A percentile compares a stretch with the other conserved stretches of the same genome.
Evolutionary conservation across 805 yeast species (phyloP).

Genomic region (Metschnikowia bowlesiae): DNA sequence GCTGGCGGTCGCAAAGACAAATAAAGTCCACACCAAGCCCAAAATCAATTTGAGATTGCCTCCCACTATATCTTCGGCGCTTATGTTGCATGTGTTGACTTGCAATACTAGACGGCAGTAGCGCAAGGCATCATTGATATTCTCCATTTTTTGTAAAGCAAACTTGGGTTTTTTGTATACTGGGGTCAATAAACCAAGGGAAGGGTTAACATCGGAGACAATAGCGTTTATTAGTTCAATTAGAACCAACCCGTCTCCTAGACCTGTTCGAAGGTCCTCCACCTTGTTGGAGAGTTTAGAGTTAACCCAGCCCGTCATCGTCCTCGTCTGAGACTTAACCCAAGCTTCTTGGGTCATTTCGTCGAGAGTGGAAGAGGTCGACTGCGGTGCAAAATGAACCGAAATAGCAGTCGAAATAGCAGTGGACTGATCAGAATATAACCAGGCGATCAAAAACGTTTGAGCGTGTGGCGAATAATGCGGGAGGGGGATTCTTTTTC

Average conservation of each 20-base stretch:
- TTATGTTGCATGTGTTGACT: constrained; percentile 40
- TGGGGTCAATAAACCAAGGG: constrained; percentile 26
- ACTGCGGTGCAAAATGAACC: not conserved
- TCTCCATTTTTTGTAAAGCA: constrained; percentile 45
- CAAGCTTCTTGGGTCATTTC: constrained; percentile 23
- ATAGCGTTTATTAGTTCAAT: constrained; percentile 34
- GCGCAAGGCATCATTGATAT: constrained; percentile 39
- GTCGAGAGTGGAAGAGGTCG: not conserved
- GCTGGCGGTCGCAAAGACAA: constrained; percentile 37
- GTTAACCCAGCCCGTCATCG: constrained; percentile 50
- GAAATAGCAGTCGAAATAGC: not conserved
- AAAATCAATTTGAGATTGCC: constrained; percentile 45
- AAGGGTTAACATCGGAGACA: constrained; percentile 12
- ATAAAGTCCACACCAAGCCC: constrained; percentile 48
- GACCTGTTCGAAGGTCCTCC: constrained; percentile 25
- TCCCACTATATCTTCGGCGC: constrained; percentile 47
- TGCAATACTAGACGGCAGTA: constrained; percentile 37
- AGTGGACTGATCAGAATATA: not conserved
- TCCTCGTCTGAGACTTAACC: constrained; percentile 43
- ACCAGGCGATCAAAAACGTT: not conserved
- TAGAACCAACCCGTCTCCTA: constrained; percentile 39
- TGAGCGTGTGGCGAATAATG: not conserved
- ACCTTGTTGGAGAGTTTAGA: constrained; percentile 28
- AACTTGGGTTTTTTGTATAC: constrained; percentile 36
- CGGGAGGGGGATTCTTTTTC: not conserved